phyloP scores from a whole-genome alignment of 2,329 filamentous ascomycete species.

The Myrmaecium sp. region DNA sequence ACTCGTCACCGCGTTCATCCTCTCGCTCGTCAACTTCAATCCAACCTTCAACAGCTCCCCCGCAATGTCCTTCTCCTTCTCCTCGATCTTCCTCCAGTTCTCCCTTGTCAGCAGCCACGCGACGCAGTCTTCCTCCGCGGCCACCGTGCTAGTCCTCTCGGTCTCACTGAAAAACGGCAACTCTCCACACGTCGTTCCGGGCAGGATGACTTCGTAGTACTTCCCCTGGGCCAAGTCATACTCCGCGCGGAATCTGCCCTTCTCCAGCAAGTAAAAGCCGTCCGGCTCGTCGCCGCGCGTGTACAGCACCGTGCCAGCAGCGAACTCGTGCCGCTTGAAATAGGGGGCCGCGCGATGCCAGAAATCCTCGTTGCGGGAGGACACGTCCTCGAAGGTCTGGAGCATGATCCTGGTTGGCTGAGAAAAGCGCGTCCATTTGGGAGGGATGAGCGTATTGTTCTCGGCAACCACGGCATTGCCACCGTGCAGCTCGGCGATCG shows the following conservation, averaged over 20 bases:
- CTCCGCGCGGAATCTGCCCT: slow-evolving; percentile 74
- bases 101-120: slow-evolving; percentile 64
- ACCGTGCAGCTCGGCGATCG: slow-evolving; percentile 48
- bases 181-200: slow-evolving; percentile 89
- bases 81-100: slow-evolving; percentile 57
- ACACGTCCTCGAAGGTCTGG: slow-evolving; percentile 86
- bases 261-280: slow-evolving; percentile 81
- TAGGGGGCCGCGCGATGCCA: slow-evolving; percentile 71
- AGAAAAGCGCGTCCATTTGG: slow-evolving; percentile 70
- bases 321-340: slow-evolving; percentile 53
- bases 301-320: slow-evolving; percentile 59
- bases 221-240: slow-evolving; percentile 81
- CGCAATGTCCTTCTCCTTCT: slow-evolving; percentile 58
- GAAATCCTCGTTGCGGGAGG: slow-evolving; percentile 77
- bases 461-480: slow-evolving; percentile 6
- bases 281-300: slow-evolving; percentile 55
- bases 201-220: slow-evolving; percentile 81
- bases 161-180: slow-evolving; percentile 93
- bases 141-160: slow-evolving; percentile 67
- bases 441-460: slow-evolving; percentile 30
- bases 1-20: slow-evolving; percentile 56
- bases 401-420: slow-evolving; percentile 84
- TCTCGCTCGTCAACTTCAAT: slow-evolving; percentile 86
- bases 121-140: slow-evolving; percentile 65
- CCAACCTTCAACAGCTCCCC: slow-evolving; percentile 70